Conservation (phyloP, 2,329 filamentous ascomycete species). For the Alternaria viburni region DNA sequence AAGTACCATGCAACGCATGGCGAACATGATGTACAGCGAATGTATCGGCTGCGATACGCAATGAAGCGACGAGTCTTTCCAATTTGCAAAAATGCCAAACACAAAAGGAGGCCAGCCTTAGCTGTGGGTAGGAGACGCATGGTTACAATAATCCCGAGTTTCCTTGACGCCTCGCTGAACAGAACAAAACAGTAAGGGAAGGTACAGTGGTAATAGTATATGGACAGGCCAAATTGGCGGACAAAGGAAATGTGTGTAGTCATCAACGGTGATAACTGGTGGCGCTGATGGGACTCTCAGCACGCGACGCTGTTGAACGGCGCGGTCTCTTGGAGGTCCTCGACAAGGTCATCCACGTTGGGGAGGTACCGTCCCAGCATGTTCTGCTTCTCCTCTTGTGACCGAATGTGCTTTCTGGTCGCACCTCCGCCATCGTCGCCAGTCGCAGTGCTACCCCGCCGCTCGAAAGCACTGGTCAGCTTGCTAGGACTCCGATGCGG, state of each 20-base stretch:
- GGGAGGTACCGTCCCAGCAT: constrained; percentile 80
- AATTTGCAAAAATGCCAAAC: constrained; percentile 11
- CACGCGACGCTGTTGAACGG: constrained; percentile 55
- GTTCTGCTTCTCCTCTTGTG: constrained; percentile 81
- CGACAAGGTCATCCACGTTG: constrained; percentile 78
- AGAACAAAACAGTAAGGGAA: constrained; percentile 11
- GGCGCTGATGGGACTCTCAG: constrained; percentile 9
- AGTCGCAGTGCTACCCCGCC: constrained; percentile 37
- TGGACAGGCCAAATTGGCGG: constrained; percentile 10
- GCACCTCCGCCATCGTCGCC: constrained; percentile 38
- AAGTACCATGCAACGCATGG: constrained; percentile 3
- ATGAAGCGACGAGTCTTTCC: constrained; percentile 14
- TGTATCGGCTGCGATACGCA: constrained; percentile 29
- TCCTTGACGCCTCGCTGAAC: constrained; percentile 37
- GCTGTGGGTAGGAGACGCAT: constrained; percentile 16
- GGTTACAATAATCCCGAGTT: constrained; percentile 19
- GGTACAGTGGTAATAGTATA: constrained; percentile 21
- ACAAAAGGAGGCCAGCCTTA: constrained; percentile 19
- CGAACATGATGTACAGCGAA: constrained; percentile 27
- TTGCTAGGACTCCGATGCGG: constrained; percentile 43
- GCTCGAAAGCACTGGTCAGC: constrained; percentile 40
- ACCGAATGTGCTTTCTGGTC: constrained; percentile 54
- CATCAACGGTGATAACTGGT: not conserved
- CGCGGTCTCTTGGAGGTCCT: constrained; percentile 79
- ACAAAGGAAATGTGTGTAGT: constrained; percentile 15